Conservation (phyloP, 805 yeast species). For the Lipomyces anomalus region DNA sequence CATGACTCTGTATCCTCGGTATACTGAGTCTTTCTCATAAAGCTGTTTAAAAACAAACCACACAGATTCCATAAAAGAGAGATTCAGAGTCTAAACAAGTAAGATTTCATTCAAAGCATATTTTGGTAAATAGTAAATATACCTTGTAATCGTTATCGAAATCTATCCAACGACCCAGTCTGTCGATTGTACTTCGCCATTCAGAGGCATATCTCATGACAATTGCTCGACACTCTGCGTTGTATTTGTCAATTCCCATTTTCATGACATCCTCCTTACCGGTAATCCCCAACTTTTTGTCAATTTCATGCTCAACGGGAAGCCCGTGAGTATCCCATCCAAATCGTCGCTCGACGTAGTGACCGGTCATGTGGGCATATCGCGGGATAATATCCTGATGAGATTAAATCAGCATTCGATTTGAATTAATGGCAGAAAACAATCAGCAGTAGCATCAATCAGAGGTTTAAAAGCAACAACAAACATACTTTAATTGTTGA, state of each 20-base stretch:
- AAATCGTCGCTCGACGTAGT: conserved; percentile 91
- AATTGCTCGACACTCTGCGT: conserved; percentile 89
- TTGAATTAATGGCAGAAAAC: neutral
- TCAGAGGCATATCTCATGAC: conserved; percentile 96
- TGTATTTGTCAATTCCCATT: conserved; percentile 90
- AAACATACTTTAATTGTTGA: conserved; percentile 71
- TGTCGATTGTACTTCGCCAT: conserved; percentile 89
- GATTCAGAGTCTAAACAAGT: conserved; percentile 94
- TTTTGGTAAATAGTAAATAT: no score
- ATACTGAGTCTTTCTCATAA: conserved; percentile 78
- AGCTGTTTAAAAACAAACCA: conserved; percentile 98
- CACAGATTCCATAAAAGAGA: conserved; percentile 93
- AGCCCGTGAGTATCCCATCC: conserved; percentile 99
- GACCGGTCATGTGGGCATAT: conserved; percentile 96
- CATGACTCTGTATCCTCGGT: conserved; percentile 95
- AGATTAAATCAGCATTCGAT: neutral
- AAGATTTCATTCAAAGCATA: no score
- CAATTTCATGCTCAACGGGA: conserved; percentile 97
- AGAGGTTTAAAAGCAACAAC: neutral
- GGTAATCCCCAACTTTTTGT: conserved; percentile 89
- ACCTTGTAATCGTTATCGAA: conserved; percentile 82
- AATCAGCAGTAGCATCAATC: no score
- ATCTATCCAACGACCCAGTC: conserved; percentile 98
- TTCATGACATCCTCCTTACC: conserved; percentile 92
- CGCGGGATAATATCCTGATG: conserved; percentile 84